phyloP scores from a whole-genome alignment of 2,329 filamentous ascomycete genomes.

The Fusarium sp. region DNA sequence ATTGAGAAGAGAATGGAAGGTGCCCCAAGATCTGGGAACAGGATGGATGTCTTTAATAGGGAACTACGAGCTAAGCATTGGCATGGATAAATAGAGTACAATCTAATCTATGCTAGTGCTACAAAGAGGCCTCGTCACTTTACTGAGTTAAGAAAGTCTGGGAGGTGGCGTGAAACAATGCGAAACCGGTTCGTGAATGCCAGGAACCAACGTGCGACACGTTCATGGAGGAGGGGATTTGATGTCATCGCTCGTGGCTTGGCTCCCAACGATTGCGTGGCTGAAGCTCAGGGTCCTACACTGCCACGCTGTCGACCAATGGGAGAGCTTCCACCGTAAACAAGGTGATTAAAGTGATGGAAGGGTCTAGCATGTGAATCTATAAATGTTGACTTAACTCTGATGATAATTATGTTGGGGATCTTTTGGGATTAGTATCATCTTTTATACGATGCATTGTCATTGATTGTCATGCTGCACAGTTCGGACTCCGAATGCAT shows the following conservation, averaged over 20 bases:
- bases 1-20: neutral
- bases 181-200: slow-evolving; percentile 36
- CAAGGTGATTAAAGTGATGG: slow-evolving; percentile 1
- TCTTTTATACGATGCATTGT: neutral
- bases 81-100: neutral
- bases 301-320: slow-evolving; percentile 34
- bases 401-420: neutral
- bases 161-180: slow-evolving; percentile 30
- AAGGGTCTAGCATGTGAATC: slow-evolving; percentile 1
- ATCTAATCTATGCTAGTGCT: neutral
- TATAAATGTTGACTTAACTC: neutral
- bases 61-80: neutral
- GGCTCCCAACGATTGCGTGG: slow-evolving; percentile 32
- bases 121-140: slow-evolving; percentile 41
- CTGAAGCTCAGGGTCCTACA: slow-evolving; percentile 32
- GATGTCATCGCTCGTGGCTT: slow-evolving; percentile 45
- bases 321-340: neutral
- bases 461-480: neutral
- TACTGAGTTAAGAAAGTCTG: neutral
- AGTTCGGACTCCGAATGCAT: slow-evolving; percentile 29
- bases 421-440: too few species aligned
- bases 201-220: slow-evolving; percentile 22
- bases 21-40: neutral
- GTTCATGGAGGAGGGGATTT: slow-evolving; percentile 13
- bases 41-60: slow-evolving; percentile 30